Base-by-base conservation (phyloP, 2,329 filamentous ascomycete genomes). In the Aspergillus novoparasiticus region DNA sequence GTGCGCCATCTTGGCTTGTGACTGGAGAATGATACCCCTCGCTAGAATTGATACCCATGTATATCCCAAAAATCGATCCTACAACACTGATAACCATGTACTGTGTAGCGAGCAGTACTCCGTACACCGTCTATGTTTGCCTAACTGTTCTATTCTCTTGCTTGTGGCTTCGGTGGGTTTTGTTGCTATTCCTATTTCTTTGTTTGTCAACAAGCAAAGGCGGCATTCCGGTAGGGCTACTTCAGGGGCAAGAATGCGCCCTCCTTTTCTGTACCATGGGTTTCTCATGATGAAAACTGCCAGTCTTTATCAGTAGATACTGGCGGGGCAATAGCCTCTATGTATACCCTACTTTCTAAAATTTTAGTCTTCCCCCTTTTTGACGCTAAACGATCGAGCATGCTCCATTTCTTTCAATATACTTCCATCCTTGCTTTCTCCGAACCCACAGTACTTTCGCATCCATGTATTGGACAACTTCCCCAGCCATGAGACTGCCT, bases 1-100 rank as follows among this genome's bases (percentile, higher is more conserved):
- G 61, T 63, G 61, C 57, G 28, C 34, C 11, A 28, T 54, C n/a
- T 14, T 10, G 48, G 30, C 46, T 54, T 50, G 36, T 59, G 48
- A 62, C 60, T 62, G 60, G 60, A 39, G 50, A 36, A 16, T 54
- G 11, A 21, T 23, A 6, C 43, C 12, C n/a, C n/a, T 21, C 10
- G 2, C n/a, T 1, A 21, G 39, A 41, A n/a, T 3, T 41, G 19
- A 9, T 41, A 4, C 19, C 16, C 39, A n/a, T 41, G 39, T 19
- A 19, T 19, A 41, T 41, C 36, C 6, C 6, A 12, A 41, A 19
- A 19, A 19, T 19, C 2, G 16, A 19, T 9, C 36, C 14, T 19
- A 6, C 8, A 6, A 5, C 41, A 21, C n/a, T 12, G 9, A 10
- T 21, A 45, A 5, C 12, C 9, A 14, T 14, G 19, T 32, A 32